Evolutionary conservation across 2,329 filamentous ascomycete species (phyloP).

Genomic region (Sarocladium brachiariae): DNA sequence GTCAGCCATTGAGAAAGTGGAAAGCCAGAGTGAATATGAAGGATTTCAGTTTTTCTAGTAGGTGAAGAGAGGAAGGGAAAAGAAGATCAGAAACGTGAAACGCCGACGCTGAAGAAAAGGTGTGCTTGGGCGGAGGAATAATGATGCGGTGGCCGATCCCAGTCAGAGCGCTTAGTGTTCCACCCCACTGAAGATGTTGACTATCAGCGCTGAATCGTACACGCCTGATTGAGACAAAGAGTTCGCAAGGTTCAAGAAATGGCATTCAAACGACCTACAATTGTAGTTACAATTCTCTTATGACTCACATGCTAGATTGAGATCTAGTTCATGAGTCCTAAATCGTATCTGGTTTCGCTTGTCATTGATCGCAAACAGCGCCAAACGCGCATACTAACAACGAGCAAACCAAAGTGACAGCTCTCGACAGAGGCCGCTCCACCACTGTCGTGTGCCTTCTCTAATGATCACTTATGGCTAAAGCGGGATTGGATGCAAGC

Average conservation of each 20-base stretch:
- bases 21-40: constrained; percentile 65
- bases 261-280: too few species aligned
- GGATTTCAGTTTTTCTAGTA: constrained; percentile 41
- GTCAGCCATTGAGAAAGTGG: constrained; percentile 42
- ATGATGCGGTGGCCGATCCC: constrained; percentile 8
- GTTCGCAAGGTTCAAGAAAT: too few species aligned
- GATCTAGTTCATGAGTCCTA: background rate
- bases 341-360: too few species aligned
- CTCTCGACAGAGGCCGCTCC: background rate
- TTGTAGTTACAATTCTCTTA: too few species aligned
- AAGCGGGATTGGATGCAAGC: constrained; percentile 5
- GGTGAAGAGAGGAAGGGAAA: constrained; percentile 28
- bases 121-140: constrained; percentile 9
- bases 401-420: background rate
- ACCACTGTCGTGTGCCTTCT: constrained; percentile 9
- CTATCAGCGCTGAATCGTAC: too few species aligned
- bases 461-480: constrained; percentile 1
- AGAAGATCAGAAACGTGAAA: constrained; percentile 14
- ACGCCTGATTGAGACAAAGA: too few species aligned
- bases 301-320: too few species aligned
- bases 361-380: background rate
- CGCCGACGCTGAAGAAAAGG: constrained; percentile 2
- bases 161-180: too few species aligned
- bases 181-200: background rate
- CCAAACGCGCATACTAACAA: background rate